These are phyloP conservation scores for Setaria italica DNA, from an alignment of 202 grass and related monocot species.

Conservation along the genomic window DNA sequence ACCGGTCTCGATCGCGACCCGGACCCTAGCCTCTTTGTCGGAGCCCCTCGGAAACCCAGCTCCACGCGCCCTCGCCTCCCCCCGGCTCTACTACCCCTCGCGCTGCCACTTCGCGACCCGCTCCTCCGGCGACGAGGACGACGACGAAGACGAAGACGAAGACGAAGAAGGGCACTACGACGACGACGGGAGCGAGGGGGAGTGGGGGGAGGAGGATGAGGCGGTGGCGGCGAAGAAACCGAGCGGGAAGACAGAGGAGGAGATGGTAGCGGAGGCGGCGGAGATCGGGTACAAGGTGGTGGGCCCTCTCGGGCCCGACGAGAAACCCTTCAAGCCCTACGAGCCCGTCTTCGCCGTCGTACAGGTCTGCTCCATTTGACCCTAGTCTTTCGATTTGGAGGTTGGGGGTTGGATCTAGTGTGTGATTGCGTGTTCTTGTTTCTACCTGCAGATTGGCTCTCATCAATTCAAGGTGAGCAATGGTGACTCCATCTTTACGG, in stretches of 20 bases:
- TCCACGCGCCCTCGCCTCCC: slow-evolving; percentile 45
- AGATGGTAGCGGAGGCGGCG: slow-evolving; percentile 74
- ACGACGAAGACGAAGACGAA: slow-evolving; percentile 42
- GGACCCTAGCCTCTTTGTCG: slow-evolving; percentile 14
- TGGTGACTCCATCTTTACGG: slow-evolving; percentile 93
- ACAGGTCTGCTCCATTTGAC: slow-evolving; percentile 58
- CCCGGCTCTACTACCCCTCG: slow-evolving; percentile 37
- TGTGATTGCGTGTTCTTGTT: background rate
- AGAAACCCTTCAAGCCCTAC: slow-evolving; percentile 95
- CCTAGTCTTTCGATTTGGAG: background rate
- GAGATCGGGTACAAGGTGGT: slow-evolving; percentile 87
- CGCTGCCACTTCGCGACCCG: slow-evolving; percentile 55
- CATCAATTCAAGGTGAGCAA: slow-evolving; percentile 99
- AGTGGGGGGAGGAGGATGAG: slow-evolving; percentile 59
- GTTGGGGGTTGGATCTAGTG: slow-evolving; percentile 14
- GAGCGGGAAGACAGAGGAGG: slow-evolving; percentile 88
- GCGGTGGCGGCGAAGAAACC: slow-evolving; percentile 58
- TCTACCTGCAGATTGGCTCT: slow-evolving; percentile 75
- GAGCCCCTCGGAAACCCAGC: background rate
- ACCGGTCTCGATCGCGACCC: slow-evolving; percentile 1
- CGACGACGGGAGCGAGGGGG: slow-evolving; percentile 47
- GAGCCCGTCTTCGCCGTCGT: slow-evolving; percentile 85
- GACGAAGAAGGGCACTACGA: slow-evolving; percentile 74
- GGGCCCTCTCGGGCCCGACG: slow-evolving; percentile 67
- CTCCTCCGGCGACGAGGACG: slow-evolving; percentile 39